A percentile compares a stretch with the other conserved stretches of the same genome.
Evolutionary conservation across 2,329 filamentous ascomycete genomes (phyloP).

Genomic region (Aspergillus sp.): DNA sequence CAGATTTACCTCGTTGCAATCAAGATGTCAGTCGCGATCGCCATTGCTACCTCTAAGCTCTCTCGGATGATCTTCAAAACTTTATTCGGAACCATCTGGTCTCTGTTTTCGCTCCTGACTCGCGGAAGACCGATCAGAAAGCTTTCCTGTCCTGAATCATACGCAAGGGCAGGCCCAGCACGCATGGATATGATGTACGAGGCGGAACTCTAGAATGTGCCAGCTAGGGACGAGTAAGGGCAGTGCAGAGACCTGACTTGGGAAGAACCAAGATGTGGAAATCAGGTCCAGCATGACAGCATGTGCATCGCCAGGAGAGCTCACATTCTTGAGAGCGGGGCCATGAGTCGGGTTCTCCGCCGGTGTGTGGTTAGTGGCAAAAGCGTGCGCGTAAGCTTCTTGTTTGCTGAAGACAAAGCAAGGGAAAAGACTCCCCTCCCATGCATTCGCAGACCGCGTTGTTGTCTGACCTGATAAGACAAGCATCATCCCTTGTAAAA

Average conservation of each 20-base stretch:
- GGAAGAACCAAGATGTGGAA: background rate
- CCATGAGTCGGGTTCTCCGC: background rate
- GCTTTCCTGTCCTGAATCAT: background rate
- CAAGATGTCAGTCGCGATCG: background rate
- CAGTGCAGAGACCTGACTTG: background rate
- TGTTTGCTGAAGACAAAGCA: background rate
- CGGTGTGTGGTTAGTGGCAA: background rate
- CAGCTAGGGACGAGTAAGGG: background rate
- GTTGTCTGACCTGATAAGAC: conserved; percentile 18
- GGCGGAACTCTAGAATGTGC: background rate
- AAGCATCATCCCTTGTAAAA: conserved; percentile 9
- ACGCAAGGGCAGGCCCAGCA: background rate
- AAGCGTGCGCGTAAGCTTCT: background rate
- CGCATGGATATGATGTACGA: background rate
- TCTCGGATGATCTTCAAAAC: background rate
- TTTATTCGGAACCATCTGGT: background rate
- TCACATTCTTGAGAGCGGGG: background rate
- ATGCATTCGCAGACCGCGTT: conserved; percentile 7
- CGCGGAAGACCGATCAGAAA: background rate
- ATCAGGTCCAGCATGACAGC: background rate
- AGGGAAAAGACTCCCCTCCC: background rate
- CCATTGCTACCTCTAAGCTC: background rate
- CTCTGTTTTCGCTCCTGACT: background rate
- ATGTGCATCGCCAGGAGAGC: background rate
- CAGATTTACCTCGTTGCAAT: background rate